Evolutionary conservation across 805 yeast genomes (phyloP).

Genomic region (Yarrowia hollandica): DNA sequence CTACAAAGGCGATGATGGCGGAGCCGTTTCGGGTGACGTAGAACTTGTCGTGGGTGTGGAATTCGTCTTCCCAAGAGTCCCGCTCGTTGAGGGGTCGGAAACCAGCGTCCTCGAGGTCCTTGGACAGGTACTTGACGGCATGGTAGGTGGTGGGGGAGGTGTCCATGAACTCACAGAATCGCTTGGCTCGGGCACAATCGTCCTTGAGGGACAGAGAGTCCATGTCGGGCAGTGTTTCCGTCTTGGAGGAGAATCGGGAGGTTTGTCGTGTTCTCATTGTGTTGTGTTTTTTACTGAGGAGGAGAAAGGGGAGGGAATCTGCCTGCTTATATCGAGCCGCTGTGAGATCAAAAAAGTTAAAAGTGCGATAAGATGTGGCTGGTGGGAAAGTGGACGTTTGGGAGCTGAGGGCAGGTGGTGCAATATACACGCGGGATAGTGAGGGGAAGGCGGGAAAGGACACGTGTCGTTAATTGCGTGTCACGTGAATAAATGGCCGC

Average conservation of each 20-base stretch:
- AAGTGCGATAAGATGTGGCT: slow-evolving; percentile 2
- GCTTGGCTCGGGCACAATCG: slow-evolving; percentile 32
- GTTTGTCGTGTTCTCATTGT: slow-evolving; percentile 1
- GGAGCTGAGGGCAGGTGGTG: too few relatives aligned
- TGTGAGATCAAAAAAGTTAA: not conserved
- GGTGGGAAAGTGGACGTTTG: not conserved
- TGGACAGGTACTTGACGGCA: slow-evolving; percentile 46
- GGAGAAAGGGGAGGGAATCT: not conserved
- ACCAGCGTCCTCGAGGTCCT: slow-evolving; percentile 53
- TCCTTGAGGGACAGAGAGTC: slow-evolving; percentile 17
- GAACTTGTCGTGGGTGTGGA: slow-evolving; percentile 36
- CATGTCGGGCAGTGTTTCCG: not conserved
- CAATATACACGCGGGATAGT: too few relatives aligned
- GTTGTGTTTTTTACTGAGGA: not conserved
- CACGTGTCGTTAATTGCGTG: too few relatives aligned
- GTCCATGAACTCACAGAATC: slow-evolving; percentile 60
- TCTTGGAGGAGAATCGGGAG: not conserved
- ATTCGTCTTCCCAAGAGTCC: slow-evolving; percentile 44
- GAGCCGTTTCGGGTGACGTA: slow-evolving; percentile 71
- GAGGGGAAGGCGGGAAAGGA: too few relatives aligned
- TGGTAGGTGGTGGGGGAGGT: slow-evolving; percentile 75
- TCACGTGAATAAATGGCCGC: too few relatives aligned
- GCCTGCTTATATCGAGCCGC: too few relatives aligned
- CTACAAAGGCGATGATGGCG: slow-evolving; percentile 63
- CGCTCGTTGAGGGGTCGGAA: slow-evolving; percentile 61